Evolutionary conservation across 805 yeast species (phyloP).

Genomic region (Yarrowia divulgata): DNA sequence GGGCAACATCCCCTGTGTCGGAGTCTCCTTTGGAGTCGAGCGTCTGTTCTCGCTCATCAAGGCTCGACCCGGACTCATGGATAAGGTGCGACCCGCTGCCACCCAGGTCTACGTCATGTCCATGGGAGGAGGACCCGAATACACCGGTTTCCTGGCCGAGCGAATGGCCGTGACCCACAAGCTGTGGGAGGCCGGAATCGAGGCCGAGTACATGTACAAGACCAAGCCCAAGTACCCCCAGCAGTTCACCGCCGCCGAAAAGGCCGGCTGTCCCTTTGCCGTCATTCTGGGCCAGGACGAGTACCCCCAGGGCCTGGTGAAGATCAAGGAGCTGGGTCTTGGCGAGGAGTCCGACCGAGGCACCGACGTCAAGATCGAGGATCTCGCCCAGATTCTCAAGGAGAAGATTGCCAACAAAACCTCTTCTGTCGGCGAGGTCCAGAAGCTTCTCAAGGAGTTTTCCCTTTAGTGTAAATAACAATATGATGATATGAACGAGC

Average conservation of each 20-base stretch:
- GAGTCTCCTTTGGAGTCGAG: constrained; percentile 96
- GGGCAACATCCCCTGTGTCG: constrained; percentile 89
- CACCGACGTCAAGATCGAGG: constrained; percentile 68
- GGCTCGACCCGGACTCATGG: constrained; percentile 69
- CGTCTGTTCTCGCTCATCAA: constrained; percentile 89
- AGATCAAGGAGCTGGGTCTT: constrained; percentile 88
- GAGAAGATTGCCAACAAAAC: constrained; percentile 54
- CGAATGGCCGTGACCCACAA: constrained; percentile 85
- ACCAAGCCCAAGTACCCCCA: constrained; percentile 93
- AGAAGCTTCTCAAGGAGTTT: constrained; percentile 29
- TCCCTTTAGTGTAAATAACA: constrained; percentile 20
- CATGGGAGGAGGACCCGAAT: constrained; percentile 96
- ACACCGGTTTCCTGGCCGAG: constrained; percentile 92
- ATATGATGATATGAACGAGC: neutral
- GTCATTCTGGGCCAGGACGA: constrained; percentile 97
- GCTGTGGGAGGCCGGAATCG: constrained; percentile 89
- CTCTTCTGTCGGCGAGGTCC: constrained; percentile 29
- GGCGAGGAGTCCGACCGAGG: constrained; percentile 91
- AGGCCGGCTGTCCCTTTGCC: constrained; percentile 86
- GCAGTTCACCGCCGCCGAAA: constrained; percentile 98
- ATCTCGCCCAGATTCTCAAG: constrained; percentile 63
- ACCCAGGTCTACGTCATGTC: constrained; percentile 98
- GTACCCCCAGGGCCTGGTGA: constrained; percentile 75
- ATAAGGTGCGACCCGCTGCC: constrained; percentile 76
- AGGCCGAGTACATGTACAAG: constrained; percentile 90